Evolutionary conservation across 495 filamentous ascomycete species (phyloP).

Genomic region (Neurospora tetrasperma): DNA sequence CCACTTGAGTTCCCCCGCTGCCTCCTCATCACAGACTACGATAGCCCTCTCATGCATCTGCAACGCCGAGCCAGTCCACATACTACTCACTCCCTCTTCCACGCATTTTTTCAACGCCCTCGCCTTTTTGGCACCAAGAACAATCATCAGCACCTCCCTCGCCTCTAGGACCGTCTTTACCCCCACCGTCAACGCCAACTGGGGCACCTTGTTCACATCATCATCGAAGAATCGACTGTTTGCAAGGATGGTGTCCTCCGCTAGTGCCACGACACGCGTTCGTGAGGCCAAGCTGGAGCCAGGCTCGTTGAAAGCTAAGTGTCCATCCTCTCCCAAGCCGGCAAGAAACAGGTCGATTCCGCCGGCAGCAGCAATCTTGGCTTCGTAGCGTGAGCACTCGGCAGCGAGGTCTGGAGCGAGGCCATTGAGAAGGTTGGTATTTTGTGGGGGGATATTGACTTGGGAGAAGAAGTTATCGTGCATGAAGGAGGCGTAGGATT

Average conservation of each 20-base stretch:
- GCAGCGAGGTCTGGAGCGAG: slow-evolving; percentile 65
- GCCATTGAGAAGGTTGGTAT: slow-evolving; percentile 80
- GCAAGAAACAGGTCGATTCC: slow-evolving; percentile 82
- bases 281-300: slow-evolving; percentile 69
- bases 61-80: slow-evolving; percentile 77
- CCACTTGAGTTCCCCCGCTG: slow-evolving; percentile 71
- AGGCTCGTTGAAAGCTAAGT: slow-evolving; percentile 87
- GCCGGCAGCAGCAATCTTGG: slow-evolving; percentile 60
- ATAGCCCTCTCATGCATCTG: slow-evolving; percentile 72
- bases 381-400: slow-evolving; percentile 71
- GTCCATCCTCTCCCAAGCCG: slow-evolving; percentile 76
- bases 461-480: slow-evolving; percentile 86
- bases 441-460: slow-evolving; percentile 67
- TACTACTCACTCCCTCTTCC: slow-evolving; percentile 75
- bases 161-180: slow-evolving; percentile 81
- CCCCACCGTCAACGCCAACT: slow-evolving; percentile 76
- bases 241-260: slow-evolving; percentile 77
- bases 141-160: slow-evolving; percentile 72
- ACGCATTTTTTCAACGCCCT: slow-evolving; percentile 72
- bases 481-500: slow-evolving; percentile 86
- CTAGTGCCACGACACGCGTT: slow-evolving; percentile 76
- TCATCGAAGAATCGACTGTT: slow-evolving; percentile 77
- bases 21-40: slow-evolving; percentile 78
- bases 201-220: slow-evolving; percentile 62
- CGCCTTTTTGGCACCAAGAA: slow-evolving; percentile 71